Conservation (phyloP, 2,329 filamentous ascomycete species). For the Colletotrichum lindemuthianum region DNA sequence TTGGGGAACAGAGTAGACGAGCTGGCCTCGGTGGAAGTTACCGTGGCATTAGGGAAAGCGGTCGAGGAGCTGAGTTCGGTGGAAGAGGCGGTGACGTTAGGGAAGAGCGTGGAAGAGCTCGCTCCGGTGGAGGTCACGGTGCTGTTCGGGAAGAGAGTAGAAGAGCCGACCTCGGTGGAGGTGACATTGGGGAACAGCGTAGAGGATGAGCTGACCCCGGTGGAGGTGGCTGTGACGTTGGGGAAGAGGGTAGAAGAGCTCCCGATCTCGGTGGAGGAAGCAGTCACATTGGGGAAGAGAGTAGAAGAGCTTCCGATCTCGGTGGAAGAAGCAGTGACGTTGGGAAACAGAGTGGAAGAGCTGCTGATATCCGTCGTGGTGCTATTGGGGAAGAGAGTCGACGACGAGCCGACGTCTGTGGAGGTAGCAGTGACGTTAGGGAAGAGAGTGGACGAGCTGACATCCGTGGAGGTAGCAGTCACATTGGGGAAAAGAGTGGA, state of each 20-base stretch:
- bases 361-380: not conserved
- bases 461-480: not conserved
- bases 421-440: not conserved
- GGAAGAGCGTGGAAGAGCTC: slow-evolving; percentile 17
- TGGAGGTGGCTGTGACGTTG: slow-evolving; percentile 7
- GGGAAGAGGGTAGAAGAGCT: slow-evolving; percentile 4
- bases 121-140: slow-evolving; percentile 2
- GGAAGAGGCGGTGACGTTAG: slow-evolving; percentile 7
- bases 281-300: slow-evolving; percentile 10
- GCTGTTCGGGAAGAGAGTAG: slow-evolving; percentile 16
- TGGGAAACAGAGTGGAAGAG: slow-evolving; percentile 4
- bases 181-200: slow-evolving; percentile 3
- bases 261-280: not conserved
- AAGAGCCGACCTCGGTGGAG: not conserved
- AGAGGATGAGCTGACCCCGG: not conserved
- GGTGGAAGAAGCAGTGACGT: not conserved
- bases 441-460: not conserved
- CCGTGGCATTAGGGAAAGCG: slow-evolving; percentile 3
- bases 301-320: not conserved
- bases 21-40: not conserved
- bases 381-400: slow-evolving; percentile 9
- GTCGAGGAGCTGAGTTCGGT: slow-evolving; percentile 10
- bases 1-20: slow-evolving; percentile 19
- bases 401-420: not conserved
- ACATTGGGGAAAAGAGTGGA: slow-evolving; percentile 14